A percentile compares a stretch with the other conserved stretches of the same genome.
Evolutionary conservation across 2,329 filamentous ascomycete genomes (phyloP).

Genomic region (Trichoderma aggressivum): DNA sequence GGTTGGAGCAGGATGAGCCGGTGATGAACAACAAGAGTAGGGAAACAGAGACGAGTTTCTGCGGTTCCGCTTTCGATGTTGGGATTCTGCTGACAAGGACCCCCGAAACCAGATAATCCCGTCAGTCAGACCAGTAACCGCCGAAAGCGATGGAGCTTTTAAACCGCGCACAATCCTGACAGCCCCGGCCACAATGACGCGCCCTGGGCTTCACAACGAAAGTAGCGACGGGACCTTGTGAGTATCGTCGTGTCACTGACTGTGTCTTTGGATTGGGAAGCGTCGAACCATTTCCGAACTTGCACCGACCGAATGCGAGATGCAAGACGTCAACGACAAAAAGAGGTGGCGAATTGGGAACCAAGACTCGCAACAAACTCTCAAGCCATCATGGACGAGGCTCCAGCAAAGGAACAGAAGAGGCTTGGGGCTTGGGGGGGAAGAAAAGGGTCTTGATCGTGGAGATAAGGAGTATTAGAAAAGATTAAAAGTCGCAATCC

Average conservation of each 20-base stretch:
- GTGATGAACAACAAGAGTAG: neutral
- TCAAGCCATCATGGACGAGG: neutral
- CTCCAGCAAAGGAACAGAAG: neutral
- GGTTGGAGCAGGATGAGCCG: neutral
- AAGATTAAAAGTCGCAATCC: conserved; percentile 12
- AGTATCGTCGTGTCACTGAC: conserved; percentile 9
- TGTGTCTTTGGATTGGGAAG: neutral
- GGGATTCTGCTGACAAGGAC: neutral
- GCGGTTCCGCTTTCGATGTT: neutral
- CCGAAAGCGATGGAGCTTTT: neutral
- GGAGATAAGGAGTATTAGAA: conserved; percentile 10
- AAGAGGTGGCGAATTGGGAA: neutral
- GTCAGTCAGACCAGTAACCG: neutral
- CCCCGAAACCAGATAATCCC: neutral
- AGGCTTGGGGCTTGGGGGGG: neutral
- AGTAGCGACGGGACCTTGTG: neutral
- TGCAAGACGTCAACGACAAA: neutral
- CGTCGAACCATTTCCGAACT: conserved; percentile 10
- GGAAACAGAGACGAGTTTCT: neutral
- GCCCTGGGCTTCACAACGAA: neutral
- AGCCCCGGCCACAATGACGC: neutral
- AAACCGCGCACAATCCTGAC: neutral
- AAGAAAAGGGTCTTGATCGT: neutral
- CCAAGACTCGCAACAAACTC: neutral
- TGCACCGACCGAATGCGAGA: neutral